Evolutionary conservation across 2,329 filamentous ascomycete genomes (phyloP), one percentile per base, ranked within the genome.

Genomic region (Neofusicoccum sp.): DNA sequence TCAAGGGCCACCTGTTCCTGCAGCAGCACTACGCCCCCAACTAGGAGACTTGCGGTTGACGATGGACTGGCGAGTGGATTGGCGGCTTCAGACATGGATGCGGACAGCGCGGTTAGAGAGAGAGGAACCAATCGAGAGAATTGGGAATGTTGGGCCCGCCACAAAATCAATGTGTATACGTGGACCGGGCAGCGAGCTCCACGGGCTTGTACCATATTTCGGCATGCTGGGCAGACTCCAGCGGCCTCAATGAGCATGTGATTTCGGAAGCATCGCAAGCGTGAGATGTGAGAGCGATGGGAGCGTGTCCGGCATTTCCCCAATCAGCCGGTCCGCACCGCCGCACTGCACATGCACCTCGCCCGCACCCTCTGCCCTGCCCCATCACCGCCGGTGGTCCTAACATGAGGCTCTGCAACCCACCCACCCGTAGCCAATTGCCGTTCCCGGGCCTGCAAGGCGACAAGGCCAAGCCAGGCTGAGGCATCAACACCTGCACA

Each of bases 1-100:
- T 93, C 73, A 88, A 86, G 79, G 90, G 90, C 62, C 91, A 90
- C 75, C 80, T 91, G 65, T 92, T 91, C 69, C 79, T 91, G 71
- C 89, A 58, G 41, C 34, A 34, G 36, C 53, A 60, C 47, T 16
- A 24, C 7, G 20, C 41, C n/a, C 34, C 47, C 28, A 54, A 60
- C 31, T 56, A 56, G 26, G 26, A 3, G 26, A 56, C 7, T 30
- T n/a, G 28, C n/a, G 16, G 9, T n/a, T n/a, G n/a, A n/a, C n/a
- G n/a, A n/a, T n/a, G n/a, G n/a, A 24, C 6, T 3, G 30, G 9
- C 12, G 45, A 34, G 31, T 11, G 26, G 16, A 43, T 30, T 26
- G 51, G 36, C 24, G 4, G 26, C 20, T 33, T 14, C 36, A 43
- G 48, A 47, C n/a, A n/a, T 30, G 41, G 41, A 8, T 26, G 4